phyloP scores from a whole-genome alignment of 2,329 filamentous ascomycete species.

The Akanthomyces uredinophilus region DNA sequence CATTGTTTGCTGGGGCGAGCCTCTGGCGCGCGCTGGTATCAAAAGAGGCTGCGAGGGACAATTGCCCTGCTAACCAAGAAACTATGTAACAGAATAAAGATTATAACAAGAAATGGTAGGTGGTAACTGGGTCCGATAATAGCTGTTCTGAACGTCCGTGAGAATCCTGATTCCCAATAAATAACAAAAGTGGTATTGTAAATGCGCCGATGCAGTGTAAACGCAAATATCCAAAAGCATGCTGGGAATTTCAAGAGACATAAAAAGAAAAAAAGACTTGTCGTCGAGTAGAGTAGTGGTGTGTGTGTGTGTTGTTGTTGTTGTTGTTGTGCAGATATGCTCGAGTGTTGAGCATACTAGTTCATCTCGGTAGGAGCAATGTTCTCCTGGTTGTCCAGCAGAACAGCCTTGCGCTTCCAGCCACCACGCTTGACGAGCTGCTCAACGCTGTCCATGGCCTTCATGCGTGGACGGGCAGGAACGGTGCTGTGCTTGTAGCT shows the following conservation, averaged over 20 bases:
- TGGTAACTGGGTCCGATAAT: slow-evolving; percentile 3
- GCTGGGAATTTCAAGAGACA: not conserved
- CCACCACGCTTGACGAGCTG: slow-evolving; percentile 39
- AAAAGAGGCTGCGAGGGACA: not conserved
- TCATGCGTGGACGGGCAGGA: slow-evolving; percentile 33
- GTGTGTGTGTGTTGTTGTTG: not conserved
- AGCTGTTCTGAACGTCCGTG: not conserved
- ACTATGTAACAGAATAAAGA: not conserved
- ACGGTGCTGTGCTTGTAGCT: slow-evolving; percentile 28
- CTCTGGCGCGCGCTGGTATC: slow-evolving; percentile 10
- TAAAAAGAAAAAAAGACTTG: not conserved
- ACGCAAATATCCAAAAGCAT: not conserved
- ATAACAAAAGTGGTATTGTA: slow-evolving; percentile 10
- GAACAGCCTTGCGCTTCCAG: slow-evolving; percentile 39
- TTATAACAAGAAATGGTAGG: slow-evolving; percentile 1
- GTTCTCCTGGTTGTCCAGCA: slow-evolving; percentile 33
- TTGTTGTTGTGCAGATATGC: not conserved
- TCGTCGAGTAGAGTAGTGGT: not conserved
- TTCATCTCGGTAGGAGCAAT: not conserved
- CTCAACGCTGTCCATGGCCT: slow-evolving; percentile 35
- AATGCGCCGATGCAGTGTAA: slow-evolving; percentile 7
- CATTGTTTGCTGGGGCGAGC: slow-evolving; percentile 8
- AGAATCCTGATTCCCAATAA: slow-evolving; percentile 1
- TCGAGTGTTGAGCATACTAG: not conserved
- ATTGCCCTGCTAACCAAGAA: not conserved